Evolutionary conservation across 345 rosid species (phyloP).

Genomic region (Microthlaspi erraticum): DNA sequence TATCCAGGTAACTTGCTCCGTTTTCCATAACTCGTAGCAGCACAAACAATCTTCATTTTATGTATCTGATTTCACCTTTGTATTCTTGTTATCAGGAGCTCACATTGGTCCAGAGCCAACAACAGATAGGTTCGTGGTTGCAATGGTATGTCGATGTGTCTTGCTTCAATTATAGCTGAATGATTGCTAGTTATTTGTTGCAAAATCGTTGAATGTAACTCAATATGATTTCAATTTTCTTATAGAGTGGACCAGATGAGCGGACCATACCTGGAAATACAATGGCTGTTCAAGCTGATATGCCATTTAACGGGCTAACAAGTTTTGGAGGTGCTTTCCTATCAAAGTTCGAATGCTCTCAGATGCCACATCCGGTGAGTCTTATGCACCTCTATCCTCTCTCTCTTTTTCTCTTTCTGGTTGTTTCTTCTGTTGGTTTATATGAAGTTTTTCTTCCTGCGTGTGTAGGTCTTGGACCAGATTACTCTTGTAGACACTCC

Average conservation of each 20-base stretch:
- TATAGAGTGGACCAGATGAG: conserved; percentile 84
- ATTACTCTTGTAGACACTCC: conserved; percentile 94
- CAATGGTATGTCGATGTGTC: conserved; percentile 61
- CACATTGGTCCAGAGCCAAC: conserved; percentile 99
- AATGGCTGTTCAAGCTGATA: conserved; percentile 88
- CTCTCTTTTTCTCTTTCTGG: conserved; percentile 4
- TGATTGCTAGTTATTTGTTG: conserved; percentile 4
- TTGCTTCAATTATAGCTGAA: conserved; percentile 8
- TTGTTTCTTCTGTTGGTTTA: conserved; percentile 5
- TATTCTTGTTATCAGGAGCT: conserved; percentile 63
- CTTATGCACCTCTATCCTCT: background rate
- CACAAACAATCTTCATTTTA: background rate
- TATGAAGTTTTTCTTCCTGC: conserved; percentile 12
- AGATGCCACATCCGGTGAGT: conserved; percentile 93
- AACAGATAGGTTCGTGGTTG: conserved; percentile 98
- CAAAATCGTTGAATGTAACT: background rate
- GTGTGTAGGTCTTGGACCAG: conserved; percentile 78
- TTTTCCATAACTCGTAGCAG: background rate
- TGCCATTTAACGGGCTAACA: conserved; percentile 83
- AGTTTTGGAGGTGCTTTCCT: conserved; percentile 89
- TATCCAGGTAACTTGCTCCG: conserved; percentile 68
- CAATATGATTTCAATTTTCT: background rate
- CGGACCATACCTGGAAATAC: conserved; percentile 87
- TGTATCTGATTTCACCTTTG: conserved; percentile 18
- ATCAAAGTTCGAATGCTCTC: conserved; percentile 90